Conservation (phyloP, 208 protist genomes). For the Herpetomonas samuelpessoai region DNA sequence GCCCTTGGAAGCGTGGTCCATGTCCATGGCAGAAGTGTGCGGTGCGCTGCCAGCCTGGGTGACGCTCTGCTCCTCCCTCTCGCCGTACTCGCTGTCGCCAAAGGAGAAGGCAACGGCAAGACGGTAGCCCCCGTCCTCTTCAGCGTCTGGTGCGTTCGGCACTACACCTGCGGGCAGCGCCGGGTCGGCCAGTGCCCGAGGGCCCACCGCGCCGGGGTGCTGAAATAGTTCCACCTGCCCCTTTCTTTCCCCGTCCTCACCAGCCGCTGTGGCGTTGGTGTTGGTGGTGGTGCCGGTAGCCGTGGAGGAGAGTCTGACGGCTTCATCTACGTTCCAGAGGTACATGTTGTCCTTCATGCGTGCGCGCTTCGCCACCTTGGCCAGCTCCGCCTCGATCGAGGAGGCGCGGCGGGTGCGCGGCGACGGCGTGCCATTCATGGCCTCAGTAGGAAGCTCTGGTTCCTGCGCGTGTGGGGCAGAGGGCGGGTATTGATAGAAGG, state of each 20-base stretch:
- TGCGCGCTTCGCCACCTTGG: not conserved
- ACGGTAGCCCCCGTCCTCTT: constrained; percentile 14
- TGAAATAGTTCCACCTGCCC: too few species aligned
- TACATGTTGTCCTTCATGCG: not conserved
- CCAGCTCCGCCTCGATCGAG: not conserved
- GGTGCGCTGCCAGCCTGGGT: not conserved
- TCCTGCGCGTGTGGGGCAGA: too few species aligned
- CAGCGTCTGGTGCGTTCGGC: not conserved
- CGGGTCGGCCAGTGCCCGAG: not conserved
- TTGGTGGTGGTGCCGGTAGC: too few species aligned
- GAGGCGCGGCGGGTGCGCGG: not conserved
- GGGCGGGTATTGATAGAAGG: too few species aligned
- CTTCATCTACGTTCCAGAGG: not conserved
- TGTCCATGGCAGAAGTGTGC: not conserved
- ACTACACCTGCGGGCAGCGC: not conserved
- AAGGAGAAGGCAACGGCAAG: constrained; percentile 20
- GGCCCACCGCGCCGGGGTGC: too few species aligned
- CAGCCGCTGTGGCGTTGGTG: too few species aligned
- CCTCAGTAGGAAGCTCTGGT: too few species aligned
- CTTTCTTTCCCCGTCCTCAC: too few species aligned
- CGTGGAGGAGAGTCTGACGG: too few species aligned
- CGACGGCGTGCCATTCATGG: too few species aligned
- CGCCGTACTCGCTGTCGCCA: not conserved
- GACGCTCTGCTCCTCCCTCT: not conserved
- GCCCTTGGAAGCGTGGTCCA: not conserved